Evolutionary conservation across 169 alveolate species (phyloP), one percentile per base, ranked within the genome.

Genomic region (Plasmodium blacklocki): DNA sequence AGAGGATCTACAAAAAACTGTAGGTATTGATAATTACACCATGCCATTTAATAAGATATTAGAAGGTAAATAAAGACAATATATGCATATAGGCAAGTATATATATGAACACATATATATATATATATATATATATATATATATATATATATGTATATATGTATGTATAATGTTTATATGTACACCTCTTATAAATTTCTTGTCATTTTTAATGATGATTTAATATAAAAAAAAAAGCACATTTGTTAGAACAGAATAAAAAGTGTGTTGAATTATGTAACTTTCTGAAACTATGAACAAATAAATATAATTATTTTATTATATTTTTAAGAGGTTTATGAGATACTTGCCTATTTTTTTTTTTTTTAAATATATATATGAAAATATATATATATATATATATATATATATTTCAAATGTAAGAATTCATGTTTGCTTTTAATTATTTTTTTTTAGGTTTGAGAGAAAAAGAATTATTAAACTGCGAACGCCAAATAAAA

Each of bases 181-280:
- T 39, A 39, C 47, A 39, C 47, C 47, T 9, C 47, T 39, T 39
- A 5, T 39, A 39, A 5, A 39, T 39, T 39, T 39, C 2, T 39
- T 39, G 8, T 7, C 47, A 39, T 21, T 18, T 23, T 64, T 29
- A 29, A 39, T 73, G 85, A 73, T 73, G 85, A 73, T 73, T 2
- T 50, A 3, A 73, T 50, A 8, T 21, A 54, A 52, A 50, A 18
- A 14, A 14, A 60, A 73, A 73, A 73, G 85, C 67, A 73, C 85
- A 73, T 73, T 73, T 73, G 85, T 59, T 73, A 73, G 85, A 73
- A 29, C 85, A 73, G 85, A 73, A 73, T 18, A 50, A 9, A 73
- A 14, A 52, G 29, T 59, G 67, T 73, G 85, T 73, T 73, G 85
- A 64, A 54, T 73, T 32, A 1, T 39, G 9, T 9, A 50, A 32